Conservation (phyloP, 352 stramenopile genomes). For the Pythium brachiatum region DNA sequence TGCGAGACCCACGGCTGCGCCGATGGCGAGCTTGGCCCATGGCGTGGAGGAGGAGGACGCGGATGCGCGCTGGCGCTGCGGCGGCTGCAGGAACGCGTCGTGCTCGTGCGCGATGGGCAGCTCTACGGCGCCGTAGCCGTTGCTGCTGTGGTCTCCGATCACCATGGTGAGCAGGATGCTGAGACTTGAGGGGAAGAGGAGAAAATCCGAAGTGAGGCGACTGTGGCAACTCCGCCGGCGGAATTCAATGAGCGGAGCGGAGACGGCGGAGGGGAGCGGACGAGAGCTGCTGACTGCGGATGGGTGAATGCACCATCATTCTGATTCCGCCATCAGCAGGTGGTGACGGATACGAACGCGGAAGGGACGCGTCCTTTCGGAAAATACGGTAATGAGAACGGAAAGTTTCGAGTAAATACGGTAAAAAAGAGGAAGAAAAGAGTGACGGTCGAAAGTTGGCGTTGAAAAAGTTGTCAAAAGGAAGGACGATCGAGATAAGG, state of each 20-base stretch:
- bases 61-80: background rate
- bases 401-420: background rate
- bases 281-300: background rate
- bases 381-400: background rate
- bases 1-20: constrained; percentile 30
- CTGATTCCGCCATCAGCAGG: background rate
- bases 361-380: background rate
- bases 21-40: constrained; percentile 37
- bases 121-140: constrained; percentile 3
- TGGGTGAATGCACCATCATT: constrained; percentile 1
- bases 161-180: background rate
- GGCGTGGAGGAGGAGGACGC: constrained; percentile 1
- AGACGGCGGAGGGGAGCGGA: background rate
- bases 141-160: background rate
- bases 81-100: constrained; percentile 4
- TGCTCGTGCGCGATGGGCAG: constrained; percentile 6
- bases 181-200: background rate
- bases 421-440: background rate
- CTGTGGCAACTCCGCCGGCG: background rate
- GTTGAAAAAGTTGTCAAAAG: too few species aligned
- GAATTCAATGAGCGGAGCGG: background rate
- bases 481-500: too few species aligned
- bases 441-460: too few species aligned
- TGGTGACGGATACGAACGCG: constrained; percentile 1
- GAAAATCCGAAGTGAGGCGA: background rate